Conservation (phyloP, 345 rosid species). For the Hibiscus tridactylites region DNA sequence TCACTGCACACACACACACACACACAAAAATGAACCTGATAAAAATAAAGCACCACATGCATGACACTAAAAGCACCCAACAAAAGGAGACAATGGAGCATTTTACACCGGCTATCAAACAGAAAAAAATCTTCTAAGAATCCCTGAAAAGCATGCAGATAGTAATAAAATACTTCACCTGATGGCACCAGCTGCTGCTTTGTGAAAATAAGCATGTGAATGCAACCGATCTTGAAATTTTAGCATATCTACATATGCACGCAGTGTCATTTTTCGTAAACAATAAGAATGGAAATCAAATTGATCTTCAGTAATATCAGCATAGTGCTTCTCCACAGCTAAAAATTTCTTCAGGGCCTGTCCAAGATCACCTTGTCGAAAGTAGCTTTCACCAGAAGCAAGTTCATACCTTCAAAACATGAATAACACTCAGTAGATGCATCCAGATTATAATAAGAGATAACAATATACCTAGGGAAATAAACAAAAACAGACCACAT, state of each 20-base stretch:
- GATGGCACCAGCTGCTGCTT: constrained; percentile 92
- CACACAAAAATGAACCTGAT: too few relatives aligned
- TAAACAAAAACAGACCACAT: constrained; percentile 70
- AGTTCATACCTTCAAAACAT: constrained; percentile 78
- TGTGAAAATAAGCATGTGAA: constrained; percentile 51
- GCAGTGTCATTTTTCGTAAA: constrained; percentile 93
- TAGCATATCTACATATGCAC: constrained; percentile 95
- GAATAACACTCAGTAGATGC: constrained; percentile 6
- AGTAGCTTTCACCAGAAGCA: constrained; percentile 95
- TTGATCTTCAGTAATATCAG: constrained; percentile 97
- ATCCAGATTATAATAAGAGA: constrained; percentile 9
- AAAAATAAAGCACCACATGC: too few relatives aligned
- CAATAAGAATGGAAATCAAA: constrained; percentile 99
- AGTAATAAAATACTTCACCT: constrained; percentile 39
- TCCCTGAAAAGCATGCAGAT: not conserved
- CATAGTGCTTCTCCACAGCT: constrained; percentile 98
- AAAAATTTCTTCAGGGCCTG: constrained; percentile 86
- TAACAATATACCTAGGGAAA: not conserved
- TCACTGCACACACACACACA: too few relatives aligned
- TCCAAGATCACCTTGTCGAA: constrained; percentile 96
- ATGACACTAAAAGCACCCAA: too few relatives aligned
- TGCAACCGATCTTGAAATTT: constrained; percentile 69
- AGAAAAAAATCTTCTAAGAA: not conserved
- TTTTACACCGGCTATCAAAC: not conserved
- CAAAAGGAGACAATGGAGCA: too few relatives aligned